Evolutionary conservation across 768 basidiomycete genomes (phyloP).

Genomic region (Tulasnella sp.): DNA sequence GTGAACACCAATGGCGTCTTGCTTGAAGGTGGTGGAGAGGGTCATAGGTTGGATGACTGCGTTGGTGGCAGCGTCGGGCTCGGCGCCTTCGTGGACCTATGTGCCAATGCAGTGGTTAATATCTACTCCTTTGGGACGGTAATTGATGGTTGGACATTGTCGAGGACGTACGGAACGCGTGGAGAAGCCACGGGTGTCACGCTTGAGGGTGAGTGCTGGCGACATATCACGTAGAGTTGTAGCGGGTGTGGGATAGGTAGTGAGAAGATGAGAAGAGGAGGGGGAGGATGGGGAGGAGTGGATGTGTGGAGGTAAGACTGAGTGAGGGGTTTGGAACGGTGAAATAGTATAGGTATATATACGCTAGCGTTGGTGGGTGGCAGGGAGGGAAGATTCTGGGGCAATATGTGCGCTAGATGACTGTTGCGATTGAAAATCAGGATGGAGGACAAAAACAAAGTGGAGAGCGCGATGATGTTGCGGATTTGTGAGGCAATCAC

Average conservation of each 20-base stretch:
- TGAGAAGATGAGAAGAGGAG: background rate
- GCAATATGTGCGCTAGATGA: background rate
- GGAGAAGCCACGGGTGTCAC: slow-evolving; percentile 6
- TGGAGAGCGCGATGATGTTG: background rate
- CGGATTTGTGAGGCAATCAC: background rate
- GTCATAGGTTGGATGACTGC: slow-evolving; percentile 86
- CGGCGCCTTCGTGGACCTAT: slow-evolving; percentile 82
- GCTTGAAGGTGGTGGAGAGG: slow-evolving; percentile 87
- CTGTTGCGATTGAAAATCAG: background rate
- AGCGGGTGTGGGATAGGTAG: background rate
- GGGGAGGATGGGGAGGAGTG: background rate
- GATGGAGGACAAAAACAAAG: background rate
- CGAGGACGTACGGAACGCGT: slow-evolving; percentile 3
- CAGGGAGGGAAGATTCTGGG: too few species aligned
- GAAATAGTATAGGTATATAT: background rate
- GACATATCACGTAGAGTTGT: slow-evolving; percentile 7
- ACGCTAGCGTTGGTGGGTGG: background rate
- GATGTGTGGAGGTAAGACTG: too few species aligned
- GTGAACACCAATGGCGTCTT: slow-evolving; percentile 63
- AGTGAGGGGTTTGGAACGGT: background rate
- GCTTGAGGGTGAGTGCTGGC: slow-evolving; percentile 6
- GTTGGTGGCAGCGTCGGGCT: slow-evolving; percentile 56
- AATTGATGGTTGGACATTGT: background rate
- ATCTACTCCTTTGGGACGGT: background rate
- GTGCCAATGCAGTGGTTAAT: slow-evolving; percentile 42